phyloP scores from a whole-genome alignment of 108 stramenopile species.

The Discostella stelligeroides region DNA sequence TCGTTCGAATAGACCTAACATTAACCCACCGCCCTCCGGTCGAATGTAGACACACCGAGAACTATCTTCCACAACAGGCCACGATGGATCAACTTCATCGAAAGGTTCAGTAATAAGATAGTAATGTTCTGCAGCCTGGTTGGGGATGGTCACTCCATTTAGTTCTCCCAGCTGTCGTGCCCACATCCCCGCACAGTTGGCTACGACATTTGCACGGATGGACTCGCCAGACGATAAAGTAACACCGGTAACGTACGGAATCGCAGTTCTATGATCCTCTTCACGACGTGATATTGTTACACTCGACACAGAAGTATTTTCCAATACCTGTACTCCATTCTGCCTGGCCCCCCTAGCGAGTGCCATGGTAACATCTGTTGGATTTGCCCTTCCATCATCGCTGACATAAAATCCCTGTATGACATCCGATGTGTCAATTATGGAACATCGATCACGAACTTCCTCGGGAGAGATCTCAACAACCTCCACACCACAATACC shows the following conservation, averaged over 20 bases:
- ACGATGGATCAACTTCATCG: slow-evolving; percentile 63
- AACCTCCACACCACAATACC: slow-evolving; percentile 71
- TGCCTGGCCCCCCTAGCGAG: slow-evolving; percentile 53
- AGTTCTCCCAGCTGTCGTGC: slow-evolving; percentile 66
- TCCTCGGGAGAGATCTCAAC: slow-evolving; percentile 59
- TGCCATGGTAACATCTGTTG: slow-evolving; percentile 74
- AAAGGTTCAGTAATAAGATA: slow-evolving; percentile 79
- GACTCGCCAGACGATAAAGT: slow-evolving; percentile 15
- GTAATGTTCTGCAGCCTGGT: slow-evolving; percentile 90
- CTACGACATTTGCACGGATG: slow-evolving; percentile 59
- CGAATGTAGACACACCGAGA: slow-evolving; percentile 67
- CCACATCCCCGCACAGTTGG: slow-evolving; percentile 88
- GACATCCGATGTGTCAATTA: slow-evolving; percentile 55
- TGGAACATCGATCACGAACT: slow-evolving; percentile 57
- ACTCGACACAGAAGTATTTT: slow-evolving; percentile 34
- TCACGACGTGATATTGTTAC: slow-evolving; percentile 24
- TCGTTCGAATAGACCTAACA: slow-evolving; percentile 81
- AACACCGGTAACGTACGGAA: slow-evolving; percentile 57
- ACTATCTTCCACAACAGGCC: slow-evolving; percentile 86
- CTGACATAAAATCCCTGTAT: slow-evolving; percentile 74
- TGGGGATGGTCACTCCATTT: slow-evolving; percentile 55
- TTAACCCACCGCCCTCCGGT: slow-evolving; percentile 76
- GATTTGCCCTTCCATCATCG: slow-evolving; percentile 80
- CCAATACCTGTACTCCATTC: slow-evolving; percentile 56
- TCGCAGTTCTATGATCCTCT: not conserved